A percentile compares a stretch with the other conserved stretches of the same genome.
phyloP scores from a whole-genome alignment of 306 rosid genomes.

The Spatholobus suberectus region DNA sequence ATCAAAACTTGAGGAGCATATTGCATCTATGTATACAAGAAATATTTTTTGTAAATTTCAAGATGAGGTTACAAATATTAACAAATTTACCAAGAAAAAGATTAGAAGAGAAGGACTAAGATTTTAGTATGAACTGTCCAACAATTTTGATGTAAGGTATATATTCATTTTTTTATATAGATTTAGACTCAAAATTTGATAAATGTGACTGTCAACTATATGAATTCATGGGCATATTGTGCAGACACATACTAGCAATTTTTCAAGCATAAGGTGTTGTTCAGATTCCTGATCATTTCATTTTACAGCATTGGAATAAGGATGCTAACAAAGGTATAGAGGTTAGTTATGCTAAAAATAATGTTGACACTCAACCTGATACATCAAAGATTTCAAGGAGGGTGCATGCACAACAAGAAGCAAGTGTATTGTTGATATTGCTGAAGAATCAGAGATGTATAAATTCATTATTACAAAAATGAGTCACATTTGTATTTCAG shows the following conservation, averaged over 20 bases:
- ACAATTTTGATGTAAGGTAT: neutral
- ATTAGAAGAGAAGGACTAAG: neutral
- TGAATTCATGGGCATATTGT: no score
- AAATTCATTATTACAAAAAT: neutral
- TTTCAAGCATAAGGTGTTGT: neutral
- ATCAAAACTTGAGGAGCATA: conserved; percentile 1
- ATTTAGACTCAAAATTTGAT: neutral
- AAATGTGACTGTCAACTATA: neutral
- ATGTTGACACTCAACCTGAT: no score
- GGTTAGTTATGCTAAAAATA: neutral
- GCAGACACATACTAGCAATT: neutral
- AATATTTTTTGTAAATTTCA: conserved; percentile 9
- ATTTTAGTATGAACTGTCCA: neutral
- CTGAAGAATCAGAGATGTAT: no score
- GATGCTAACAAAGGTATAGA: neutral
- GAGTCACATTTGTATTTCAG: neutral
- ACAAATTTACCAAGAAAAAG: neutral
- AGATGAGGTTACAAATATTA: neutral
- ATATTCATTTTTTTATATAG: no score
- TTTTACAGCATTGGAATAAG: neutral
- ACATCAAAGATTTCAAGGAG: no score
- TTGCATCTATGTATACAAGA: neutral
- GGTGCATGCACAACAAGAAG: no score
- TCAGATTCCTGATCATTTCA: no score
- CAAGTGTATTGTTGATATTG: no score